Base-by-base conservation (phyloP, 1,139 yeast species). In the Kazachstania sp. region DNA sequence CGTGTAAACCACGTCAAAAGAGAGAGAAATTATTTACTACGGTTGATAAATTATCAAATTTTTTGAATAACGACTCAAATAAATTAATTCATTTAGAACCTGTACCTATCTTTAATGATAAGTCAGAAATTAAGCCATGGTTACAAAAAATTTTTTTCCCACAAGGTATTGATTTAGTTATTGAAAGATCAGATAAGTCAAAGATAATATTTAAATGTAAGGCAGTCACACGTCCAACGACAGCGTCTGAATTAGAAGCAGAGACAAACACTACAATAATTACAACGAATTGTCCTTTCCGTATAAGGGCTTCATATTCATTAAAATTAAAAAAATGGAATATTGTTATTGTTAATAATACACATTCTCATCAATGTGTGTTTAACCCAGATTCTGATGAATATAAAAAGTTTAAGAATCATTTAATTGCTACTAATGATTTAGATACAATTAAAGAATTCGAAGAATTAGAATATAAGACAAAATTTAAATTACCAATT, bases 121-220 rank as follows among this genome's bases (percentile, higher is more conserved):
- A 71, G 52, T 62, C 68, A 37, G 78, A 75, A 35, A 79, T 83
- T 54, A 83, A 82, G 61, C 86, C 87, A 3, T 83, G 88, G 87
- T 62, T 83, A 39, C 81, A 72, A 56, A 66, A 72, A 35, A 68
- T 68, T 45, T 65, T 74, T 44, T 66, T 69, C 23, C 67, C 72
- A 12, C 71, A 73, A 49, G 85, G 86, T 2, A 76, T 83, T 37
- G 71, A 72, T 47, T 69, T 83, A 12, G 88, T 81, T 6, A 82
- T 82, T 49, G 87, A 81, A 61, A 67, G 90, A 46, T 79, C 85
- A 1, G 90, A 83, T 60, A 74, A 75, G 39, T 68, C 77, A 43
- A 83, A 83, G 61, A 79, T 82, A 37, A 81, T 83, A 18, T 83
- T 83, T 68, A 78, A 80, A 57, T 83, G 90, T 61, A 81, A 80